Base-by-base conservation (phyloP, 2,329 filamentous ascomycete genomes). In the Reticulascus tulasneorum region DNA sequence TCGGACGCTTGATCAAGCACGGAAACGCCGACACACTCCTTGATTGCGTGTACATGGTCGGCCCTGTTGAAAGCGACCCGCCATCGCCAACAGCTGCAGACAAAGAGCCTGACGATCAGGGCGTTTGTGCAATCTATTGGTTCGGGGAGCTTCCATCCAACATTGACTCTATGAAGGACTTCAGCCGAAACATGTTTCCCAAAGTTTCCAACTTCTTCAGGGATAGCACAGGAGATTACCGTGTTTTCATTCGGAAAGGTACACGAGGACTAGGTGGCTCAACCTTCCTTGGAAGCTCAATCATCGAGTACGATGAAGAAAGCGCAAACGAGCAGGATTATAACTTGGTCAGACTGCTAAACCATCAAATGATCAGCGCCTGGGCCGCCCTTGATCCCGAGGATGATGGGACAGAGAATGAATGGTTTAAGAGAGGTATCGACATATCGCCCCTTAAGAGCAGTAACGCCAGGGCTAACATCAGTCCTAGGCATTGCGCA, bases 351-450 rank as follows among this genome's bases (percentile, higher is more conserved):
- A 12, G 20, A 5, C 11, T 43, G 12, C 37, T 45, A n/a, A 42
- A 36, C 5, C 42, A 47, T 19, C 38, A 43, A 29, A 47, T 47
- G 42, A 33, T 47, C 4, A 42, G 45, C 20, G 43, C 41, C 33
- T 46, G 44, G 25, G 36, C 37, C 4, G 9, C 3, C n/a, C 23
- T 40, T 6, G 25, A 23, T 11, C 19, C 26, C 10, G 42, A 45
- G 17, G 42, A 43, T 6, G 34, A 39, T 10, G 40, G 37, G 4
- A 21, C 37, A 9, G 42, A 45, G 10, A 47, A 45, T 18, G 33
- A 28, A 7, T 47, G 44, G 44, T 45, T 33, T 12, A 32, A 32
- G n/a, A 34, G 45, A 40, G 42, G 44, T 45, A 29, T 8, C 23
- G 11, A 4, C 19, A 11, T 10, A 25, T 9, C 9, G 5, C n/a